Evolutionary conservation across 495 filamentous ascomycete genomes (phyloP).

Genomic region (Annulohypoxylon nitens): DNA sequence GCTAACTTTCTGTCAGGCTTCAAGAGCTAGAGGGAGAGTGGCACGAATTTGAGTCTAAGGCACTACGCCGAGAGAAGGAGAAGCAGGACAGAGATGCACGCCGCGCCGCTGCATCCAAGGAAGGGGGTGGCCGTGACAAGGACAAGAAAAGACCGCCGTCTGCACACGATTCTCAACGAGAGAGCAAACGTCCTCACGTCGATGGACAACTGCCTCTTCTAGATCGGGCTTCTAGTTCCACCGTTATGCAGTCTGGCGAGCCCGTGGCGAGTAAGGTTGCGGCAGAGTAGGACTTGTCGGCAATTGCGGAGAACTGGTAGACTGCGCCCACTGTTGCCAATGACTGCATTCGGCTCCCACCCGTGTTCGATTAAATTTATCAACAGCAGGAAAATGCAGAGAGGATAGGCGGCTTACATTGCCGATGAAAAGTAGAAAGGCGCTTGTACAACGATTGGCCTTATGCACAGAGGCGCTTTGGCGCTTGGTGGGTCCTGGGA

Average conservation of each 20-base stretch:
- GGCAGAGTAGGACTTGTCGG: constrained; percentile 11
- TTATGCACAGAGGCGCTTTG: background rate
- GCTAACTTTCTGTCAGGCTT: constrained; percentile 66
- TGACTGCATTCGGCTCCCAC: too few species aligned
- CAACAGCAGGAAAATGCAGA: background rate
- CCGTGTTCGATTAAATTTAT: too few species aligned
- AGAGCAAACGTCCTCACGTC: constrained; percentile 60
- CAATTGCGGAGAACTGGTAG: background rate
- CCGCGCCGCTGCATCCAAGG: constrained; percentile 64
- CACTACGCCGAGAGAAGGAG: constrained; percentile 90
- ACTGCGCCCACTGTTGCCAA: too few species aligned
- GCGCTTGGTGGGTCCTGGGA: background rate
- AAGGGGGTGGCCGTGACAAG: constrained; percentile 57
- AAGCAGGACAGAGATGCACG: constrained; percentile 79
- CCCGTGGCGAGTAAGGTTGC: constrained; percentile 7
- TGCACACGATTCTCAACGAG: constrained; percentile 50
- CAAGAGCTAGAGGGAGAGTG: constrained; percentile 91
- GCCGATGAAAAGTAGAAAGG: background rate
- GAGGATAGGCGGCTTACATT: background rate
- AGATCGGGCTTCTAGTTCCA: constrained; percentile 21
- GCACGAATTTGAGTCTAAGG: constrained; percentile 99
- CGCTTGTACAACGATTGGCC: background rate
- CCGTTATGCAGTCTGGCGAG: constrained; percentile 22
- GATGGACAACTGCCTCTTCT: constrained; percentile 43
- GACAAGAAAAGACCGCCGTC: constrained; percentile 64